Percentiles rank a stretch among this genome's conserved stretches.
Conservation (phyloP, 495 filamentous ascomycete species). For the Cladorrhinum samala region DNA sequence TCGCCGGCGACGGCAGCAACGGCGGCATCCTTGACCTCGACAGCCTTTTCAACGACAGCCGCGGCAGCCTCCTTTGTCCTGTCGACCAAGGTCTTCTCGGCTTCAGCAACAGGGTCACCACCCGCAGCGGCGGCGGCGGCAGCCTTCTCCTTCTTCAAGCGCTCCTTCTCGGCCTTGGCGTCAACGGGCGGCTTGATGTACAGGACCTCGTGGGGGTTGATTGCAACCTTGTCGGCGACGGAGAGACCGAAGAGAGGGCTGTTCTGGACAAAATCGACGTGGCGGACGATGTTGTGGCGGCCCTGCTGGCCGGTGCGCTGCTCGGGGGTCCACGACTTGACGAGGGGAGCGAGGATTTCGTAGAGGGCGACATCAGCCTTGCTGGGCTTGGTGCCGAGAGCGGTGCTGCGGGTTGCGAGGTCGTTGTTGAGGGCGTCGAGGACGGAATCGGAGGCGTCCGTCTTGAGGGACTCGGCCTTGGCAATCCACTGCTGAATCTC, state of each 20-base stretch:
- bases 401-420: constrained; percentile 79
- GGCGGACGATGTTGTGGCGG: constrained; percentile 85
- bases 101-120: constrained; percentile 33
- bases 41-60: constrained; percentile 46
- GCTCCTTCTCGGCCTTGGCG: constrained; percentile 83
- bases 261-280: constrained; percentile 92
- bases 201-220: constrained; percentile 73
- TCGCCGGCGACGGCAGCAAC: constrained; percentile 26
- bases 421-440: constrained; percentile 76
- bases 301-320: constrained; percentile 87
- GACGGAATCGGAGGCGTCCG: constrained; percentile 53
- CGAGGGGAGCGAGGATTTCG: constrained; percentile 67
- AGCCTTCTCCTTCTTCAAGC: constrained; percentile 80
- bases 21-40: constrained; percentile 29
- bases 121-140: constrained; percentile 45
- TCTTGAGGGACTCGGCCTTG: constrained; percentile 61
- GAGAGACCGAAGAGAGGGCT: constrained; percentile 67
- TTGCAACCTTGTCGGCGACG: constrained; percentile 69
- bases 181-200: constrained; percentile 77
- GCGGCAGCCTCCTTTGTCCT: constrained; percentile 44
- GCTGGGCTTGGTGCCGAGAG: constrained; percentile 85
- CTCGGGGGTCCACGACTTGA: constrained; percentile 76
- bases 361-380: constrained; percentile 86
- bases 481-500: constrained; percentile 85
- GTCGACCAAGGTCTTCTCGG: constrained; percentile 40